Base-by-base conservation (phyloP, 2,329 filamentous ascomycete species). In the Tolypocladium amazonense region DNA sequence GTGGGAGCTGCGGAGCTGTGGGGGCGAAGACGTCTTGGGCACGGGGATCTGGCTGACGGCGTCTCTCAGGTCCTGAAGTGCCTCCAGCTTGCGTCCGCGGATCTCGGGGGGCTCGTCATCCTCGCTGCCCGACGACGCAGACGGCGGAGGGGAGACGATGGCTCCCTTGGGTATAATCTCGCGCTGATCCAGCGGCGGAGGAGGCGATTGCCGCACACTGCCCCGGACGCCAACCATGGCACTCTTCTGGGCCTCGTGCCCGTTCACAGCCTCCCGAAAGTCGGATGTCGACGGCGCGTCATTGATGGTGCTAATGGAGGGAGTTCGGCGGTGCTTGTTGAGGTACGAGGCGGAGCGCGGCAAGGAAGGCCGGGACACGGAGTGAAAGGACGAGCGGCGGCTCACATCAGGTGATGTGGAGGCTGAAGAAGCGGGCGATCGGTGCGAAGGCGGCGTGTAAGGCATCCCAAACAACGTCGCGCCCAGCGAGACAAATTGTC, bases 81-180 rank as follows among this genome's bases (percentile, higher is more conserved):
- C 81, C 61, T 80, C 78, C 14, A 80, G 73, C 57, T 77, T 74
- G 56, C 80, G 76, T n/a, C 76, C 79, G 5, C 79, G 75, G 7
- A 76, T 68, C 57, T 78, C 72, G 2, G 71, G 72, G 30, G 67
- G 75, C 66, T 84, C 86, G 68, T 95, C 91, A 66, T 96, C 91
- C 71, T 96, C 92, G 73, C 92, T 92, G 33, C 88, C 92, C 65
- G 88, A 89, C 45, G 84, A 82, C 8, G 83, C 82, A 39, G 92
- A 96, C 68, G 97, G 93, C 12, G 93, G 93, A 41, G 93, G 93
- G 0, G 93, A 97, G 61, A 96, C 89, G 66, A 96, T 85, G 63
- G 90, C 92, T 62, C 90, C 91, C 63, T 85, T 84, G 50, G 92
- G 91, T 73, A 96, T 94, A 64, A 64, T 53, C 23, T 84, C 77